Percentiles rank a stretch among this genome's conserved stretches.
Evolutionary conservation across 805 yeast genomes (phyloP).

Genomic region (Saccharomycopsis schoenii): DNA sequence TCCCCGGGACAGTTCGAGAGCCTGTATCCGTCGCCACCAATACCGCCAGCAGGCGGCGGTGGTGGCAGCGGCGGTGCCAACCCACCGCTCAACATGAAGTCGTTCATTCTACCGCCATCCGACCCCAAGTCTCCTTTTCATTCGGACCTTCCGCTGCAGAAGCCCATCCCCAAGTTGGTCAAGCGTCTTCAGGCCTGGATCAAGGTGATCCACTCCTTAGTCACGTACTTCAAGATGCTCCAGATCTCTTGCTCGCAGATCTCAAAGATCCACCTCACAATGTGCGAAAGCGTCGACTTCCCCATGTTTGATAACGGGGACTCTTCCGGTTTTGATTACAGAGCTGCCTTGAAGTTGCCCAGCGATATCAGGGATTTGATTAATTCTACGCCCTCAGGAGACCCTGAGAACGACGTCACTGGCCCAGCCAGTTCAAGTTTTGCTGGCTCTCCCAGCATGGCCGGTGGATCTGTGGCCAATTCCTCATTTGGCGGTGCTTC

Average conservation of each 20-base stretch:
- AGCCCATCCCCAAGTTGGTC: conserved; percentile 10
- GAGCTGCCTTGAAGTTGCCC: conserved; percentile 10
- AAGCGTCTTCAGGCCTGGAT: conserved; percentile 14
- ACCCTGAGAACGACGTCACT: neutral
- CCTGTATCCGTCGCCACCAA: neutral
- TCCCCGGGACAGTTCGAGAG: neutral
- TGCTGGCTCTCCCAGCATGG: neutral
- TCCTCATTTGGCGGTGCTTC: neutral
- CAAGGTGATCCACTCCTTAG: conserved; percentile 10
- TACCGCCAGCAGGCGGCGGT: neutral
- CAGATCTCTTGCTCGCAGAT: conserved; percentile 7
- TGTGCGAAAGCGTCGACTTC: conserved; percentile 24
- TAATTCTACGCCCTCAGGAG: neutral
- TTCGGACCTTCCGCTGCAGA: conserved; percentile 8
- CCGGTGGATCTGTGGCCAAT: neutral
- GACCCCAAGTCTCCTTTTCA: conserved; percentile 12
- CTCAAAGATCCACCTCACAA: conserved; percentile 12
- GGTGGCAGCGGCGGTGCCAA: neutral
- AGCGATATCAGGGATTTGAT: conserved; percentile 9
- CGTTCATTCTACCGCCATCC: conserved; percentile 6
- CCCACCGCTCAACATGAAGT: neutral
- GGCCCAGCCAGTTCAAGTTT: neutral
- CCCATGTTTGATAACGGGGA: conserved; percentile 24
- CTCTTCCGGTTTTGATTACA: conserved; percentile 14
- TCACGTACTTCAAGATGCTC: conserved; percentile 10